Evolutionary conservation across 2,329 filamentous ascomycete species (phyloP).

Genomic region (Trichoderma brevicompactum): DNA sequence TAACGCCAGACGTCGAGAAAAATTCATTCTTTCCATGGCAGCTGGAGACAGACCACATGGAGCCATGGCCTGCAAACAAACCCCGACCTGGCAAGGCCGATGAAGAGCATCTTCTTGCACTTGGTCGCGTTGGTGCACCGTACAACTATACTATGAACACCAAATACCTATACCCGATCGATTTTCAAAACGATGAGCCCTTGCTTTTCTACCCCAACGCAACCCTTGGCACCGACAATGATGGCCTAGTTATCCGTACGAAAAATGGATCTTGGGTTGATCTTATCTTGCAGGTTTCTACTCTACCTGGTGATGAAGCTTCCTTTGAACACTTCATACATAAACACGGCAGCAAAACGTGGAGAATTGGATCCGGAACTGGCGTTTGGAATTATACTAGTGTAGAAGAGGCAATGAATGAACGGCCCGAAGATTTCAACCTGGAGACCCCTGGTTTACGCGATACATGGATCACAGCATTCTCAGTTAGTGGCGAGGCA

Average conservation of each 20-base stretch:
- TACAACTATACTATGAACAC: conserved; percentile 60
- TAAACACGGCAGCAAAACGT: conserved; percentile 67
- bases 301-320: conserved; percentile 48
- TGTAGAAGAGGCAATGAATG: conserved; percentile 56
- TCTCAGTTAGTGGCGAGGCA: conserved; percentile 24
- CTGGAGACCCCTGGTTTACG: conserved; percentile 52
- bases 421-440: conserved; percentile 58
- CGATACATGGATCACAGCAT: conserved; percentile 40
- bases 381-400: conserved; percentile 57
- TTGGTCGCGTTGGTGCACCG: conserved; percentile 47
- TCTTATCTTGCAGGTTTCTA: conserved; percentile 52
- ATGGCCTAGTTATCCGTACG: conserved; percentile 56
- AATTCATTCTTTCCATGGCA: conserved; percentile 49
- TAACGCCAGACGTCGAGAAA: conserved; percentile 17
- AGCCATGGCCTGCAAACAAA: conserved; percentile 54
- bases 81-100: conserved; percentile 49
- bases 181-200: conserved; percentile 40
- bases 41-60: conserved; percentile 6
- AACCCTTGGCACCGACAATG: conserved; percentile 40
- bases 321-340: conserved; percentile 58
- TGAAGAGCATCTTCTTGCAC: conserved; percentile 50
- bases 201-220: conserved; percentile 53
- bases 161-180: conserved; percentile 46
- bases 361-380: conserved; percentile 55
- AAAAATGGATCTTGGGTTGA: conserved; percentile 58